Evolutionary conservation across 176 grass and related monocot species (phyloP).

Genomic region (Zoysia pacifica): DNA sequence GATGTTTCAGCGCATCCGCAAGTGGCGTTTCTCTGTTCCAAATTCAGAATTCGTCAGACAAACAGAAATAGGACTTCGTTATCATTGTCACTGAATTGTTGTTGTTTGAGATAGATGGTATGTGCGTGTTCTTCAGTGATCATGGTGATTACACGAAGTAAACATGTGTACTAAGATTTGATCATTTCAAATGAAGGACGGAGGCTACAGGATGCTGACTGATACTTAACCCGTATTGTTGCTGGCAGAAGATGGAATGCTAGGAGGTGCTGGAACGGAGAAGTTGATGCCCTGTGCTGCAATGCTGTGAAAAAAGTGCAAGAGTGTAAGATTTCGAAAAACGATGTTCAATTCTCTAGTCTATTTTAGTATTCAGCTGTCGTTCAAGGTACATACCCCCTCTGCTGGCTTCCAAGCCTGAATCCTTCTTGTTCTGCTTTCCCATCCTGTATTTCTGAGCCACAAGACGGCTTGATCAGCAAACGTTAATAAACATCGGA

Average conservation of each 20-base stretch:
- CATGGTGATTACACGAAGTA: not conserved
- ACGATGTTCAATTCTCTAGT: not conserved
- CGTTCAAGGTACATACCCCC: slow-evolving; percentile 35
- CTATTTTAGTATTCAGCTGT: not conserved
- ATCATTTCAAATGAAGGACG: not conserved
- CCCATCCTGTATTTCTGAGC: slow-evolving; percentile 92
- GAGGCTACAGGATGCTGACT: slow-evolving; percentile 9
- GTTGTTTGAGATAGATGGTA: not conserved
- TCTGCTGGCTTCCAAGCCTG: slow-evolving; percentile 56
- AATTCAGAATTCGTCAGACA: slow-evolving; percentile 21
- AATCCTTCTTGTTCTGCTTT: slow-evolving; percentile 73
- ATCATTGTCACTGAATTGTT: not conserved
- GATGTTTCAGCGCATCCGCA: slow-evolving; percentile 66
- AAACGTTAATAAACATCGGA: not conserved
- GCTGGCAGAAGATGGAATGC: slow-evolving; percentile 39
- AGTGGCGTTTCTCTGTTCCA: slow-evolving; percentile 71
- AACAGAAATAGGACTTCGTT: not conserved
- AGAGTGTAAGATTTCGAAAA: slow-evolving; percentile 6
- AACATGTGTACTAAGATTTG: not conserved
- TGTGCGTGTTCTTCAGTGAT: not conserved
- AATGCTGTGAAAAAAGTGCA: slow-evolving; percentile 36
- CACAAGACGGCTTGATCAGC: not conserved
- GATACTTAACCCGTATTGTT: slow-evolving; percentile 50
- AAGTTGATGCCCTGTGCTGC: slow-evolving; percentile 61
- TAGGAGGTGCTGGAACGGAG: slow-evolving; percentile 32